Evolutionary conservation across 164 flowering plant genomes (phyloP).

Genomic region (Nelumbo lutea): DNA sequence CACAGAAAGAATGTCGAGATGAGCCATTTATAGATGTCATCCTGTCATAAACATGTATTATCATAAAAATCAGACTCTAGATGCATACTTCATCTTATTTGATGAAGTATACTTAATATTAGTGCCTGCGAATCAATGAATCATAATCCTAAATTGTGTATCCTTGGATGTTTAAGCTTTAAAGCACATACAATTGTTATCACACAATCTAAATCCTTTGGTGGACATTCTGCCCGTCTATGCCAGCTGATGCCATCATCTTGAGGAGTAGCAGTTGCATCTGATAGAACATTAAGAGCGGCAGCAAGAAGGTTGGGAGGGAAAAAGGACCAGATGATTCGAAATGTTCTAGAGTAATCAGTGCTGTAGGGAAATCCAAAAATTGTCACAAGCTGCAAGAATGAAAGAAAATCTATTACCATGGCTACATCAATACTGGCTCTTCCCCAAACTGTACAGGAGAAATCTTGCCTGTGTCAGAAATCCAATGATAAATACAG

Average conservation of each 20-base stretch:
- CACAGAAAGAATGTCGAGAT: slow-evolving; percentile 58
- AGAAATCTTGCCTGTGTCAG: slow-evolving; percentile 61
- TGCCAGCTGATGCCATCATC: slow-evolving; percentile 86
- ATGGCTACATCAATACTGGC: slow-evolving; percentile 3
- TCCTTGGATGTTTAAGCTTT: slow-evolving; percentile 1
- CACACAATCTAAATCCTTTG: slow-evolving; percentile 48
- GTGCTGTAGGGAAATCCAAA: slow-evolving; percentile 73
- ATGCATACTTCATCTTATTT: no score
- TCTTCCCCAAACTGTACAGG: background rate
- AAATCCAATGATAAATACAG: slow-evolving; percentile 70
- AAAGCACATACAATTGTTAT: slow-evolving; percentile 60
- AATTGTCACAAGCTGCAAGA: slow-evolving; percentile 65
- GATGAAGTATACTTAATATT: no score
- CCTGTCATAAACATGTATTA: slow-evolving; percentile 41
- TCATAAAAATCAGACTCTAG: background rate
- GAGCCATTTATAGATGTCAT: slow-evolving; percentile 73
- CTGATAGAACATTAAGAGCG: slow-evolving; percentile 53
- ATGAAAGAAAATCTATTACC: slow-evolving; percentile 11
- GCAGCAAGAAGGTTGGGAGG: slow-evolving; percentile 86
- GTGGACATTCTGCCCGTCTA: slow-evolving; percentile 51
- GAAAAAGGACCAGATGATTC: slow-evolving; percentile 69
- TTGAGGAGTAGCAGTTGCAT: slow-evolving; percentile 59
- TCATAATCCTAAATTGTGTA: background rate
- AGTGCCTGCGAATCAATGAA: no score
- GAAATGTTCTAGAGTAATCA: slow-evolving; percentile 18